Base-by-base conservation (phyloP, 78 protist genomes). In the Guillardia theta region DNA sequence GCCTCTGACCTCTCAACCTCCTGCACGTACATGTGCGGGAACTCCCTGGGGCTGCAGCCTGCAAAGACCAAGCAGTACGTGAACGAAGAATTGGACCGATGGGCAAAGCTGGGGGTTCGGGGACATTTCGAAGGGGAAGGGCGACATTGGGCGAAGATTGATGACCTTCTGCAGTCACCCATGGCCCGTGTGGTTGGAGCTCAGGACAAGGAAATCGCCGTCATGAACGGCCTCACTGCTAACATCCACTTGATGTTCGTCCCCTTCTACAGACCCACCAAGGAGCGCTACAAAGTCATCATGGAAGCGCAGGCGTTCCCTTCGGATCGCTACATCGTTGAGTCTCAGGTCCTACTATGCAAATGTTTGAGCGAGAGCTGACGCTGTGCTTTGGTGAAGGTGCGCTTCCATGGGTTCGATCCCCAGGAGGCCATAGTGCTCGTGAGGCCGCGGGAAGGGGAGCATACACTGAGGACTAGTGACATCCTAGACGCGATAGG, bases 241-340 rank as follows among this genome's bases (percentile, higher is more conserved):
- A 97, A 98, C 64, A 80, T 97, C 39, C 99, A 98, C 92, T 80
- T 97, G 27, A 45, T 97, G 96, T 19, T 97, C 93, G 64, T 92
- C 2, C 64, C 97, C 44, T 98, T 98, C 80, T 98, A 98, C 87
- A 53, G 95, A 15, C 99, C 99, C 27, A 96, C 97, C 10, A 93
- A 37, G 0, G 24, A 24, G 48, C 64, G 98, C 27, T 83, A 48
- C 92, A 98, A 98, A 94, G 96, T 98, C 41, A 80, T 80, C 39
- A 93, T 97, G 44, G 99, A 98, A 96, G 80, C 37, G 21, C 77
- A 96, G n/a, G 98, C 98, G n/a, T 98, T 98, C 93, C 99, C 99
- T 22, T 95, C 97, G 0, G 99, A 98, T 92, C 95, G 95, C 76
- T 70, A 70, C 83, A 70, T 70, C 27, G 83, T 70, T 43, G 83